These are phyloP conservation scores for Plectosphaerella sp. DNA, from an alignment of 2,329 filamentous ascomycete species.

Conservation along the genomic window DNA sequence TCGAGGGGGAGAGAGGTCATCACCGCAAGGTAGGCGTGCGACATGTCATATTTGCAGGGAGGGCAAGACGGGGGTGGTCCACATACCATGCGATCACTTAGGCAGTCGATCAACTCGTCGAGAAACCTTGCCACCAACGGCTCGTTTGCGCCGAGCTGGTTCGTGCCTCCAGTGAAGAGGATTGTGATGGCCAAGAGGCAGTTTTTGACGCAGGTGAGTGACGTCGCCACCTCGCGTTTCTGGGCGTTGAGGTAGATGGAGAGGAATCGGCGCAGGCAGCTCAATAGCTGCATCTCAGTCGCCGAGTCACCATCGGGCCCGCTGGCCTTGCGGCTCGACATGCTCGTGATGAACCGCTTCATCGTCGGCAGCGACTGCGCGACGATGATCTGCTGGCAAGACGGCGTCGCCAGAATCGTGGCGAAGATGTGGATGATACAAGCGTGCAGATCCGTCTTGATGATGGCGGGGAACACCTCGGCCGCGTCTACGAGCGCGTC, in stretches of 20 bases:
- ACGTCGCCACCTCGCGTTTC: constrained; percentile 68
- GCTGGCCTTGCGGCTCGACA: constrained; percentile 46
- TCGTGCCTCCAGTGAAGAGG: constrained; percentile 75
- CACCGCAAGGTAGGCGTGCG: not conserved
- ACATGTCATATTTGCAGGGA: not conserved
- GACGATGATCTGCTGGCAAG: constrained; percentile 83
- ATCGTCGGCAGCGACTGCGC: constrained; percentile 88
- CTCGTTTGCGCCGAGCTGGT: constrained; percentile 70
- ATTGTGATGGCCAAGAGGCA: constrained; percentile 84
- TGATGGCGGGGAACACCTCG: constrained; percentile 92
- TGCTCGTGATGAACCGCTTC: constrained; percentile 80
- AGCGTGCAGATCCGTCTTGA: constrained; percentile 92
- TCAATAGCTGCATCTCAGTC: constrained; percentile 69
- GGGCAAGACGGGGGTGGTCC: not conserved
- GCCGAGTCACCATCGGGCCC: constrained; percentile 35
- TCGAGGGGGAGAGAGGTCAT: not conserved
- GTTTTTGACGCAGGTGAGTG: constrained; percentile 88
- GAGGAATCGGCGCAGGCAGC: constrained; percentile 77
- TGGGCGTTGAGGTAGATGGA: constrained; percentile 74
- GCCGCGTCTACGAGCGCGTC: constrained; percentile 91
- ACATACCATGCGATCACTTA: constrained; percentile 73
- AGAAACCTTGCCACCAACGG: constrained; percentile 71
- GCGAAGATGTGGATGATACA: constrained; percentile 97
- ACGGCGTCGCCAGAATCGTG: constrained; percentile 81
- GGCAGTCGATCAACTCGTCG: constrained; percentile 78